These are phyloP conservation scores for Carex littledalei DNA, from an alignment of 176 grass and related monocot genomes.

Conservation along the genomic window DNA sequence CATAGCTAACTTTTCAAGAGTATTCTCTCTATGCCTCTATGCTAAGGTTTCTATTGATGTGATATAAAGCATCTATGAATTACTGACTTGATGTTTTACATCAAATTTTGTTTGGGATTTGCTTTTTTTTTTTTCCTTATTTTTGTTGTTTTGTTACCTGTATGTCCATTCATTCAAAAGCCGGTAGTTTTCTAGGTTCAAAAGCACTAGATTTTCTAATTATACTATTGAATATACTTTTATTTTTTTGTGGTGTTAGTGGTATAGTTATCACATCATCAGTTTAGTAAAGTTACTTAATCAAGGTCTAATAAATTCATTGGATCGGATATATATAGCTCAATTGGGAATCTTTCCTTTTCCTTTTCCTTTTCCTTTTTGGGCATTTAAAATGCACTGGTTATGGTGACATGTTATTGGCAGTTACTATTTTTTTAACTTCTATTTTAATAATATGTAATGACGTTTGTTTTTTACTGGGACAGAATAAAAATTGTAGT, in stretches of 20 bases:
- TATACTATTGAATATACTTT: not conserved
- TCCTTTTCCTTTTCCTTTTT: not conserved
- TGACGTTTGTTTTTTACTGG: not conserved
- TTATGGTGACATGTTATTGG: not conserved
- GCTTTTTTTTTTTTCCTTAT: constrained; percentile 12
- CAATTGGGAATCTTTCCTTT: not conserved
- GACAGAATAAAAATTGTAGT: not conserved
- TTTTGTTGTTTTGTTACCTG: not conserved
- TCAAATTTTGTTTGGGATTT: constrained; percentile 9
- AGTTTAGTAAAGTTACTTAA: not conserved
- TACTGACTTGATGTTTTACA: constrained; percentile 17
- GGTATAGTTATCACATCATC: constrained; percentile 16
- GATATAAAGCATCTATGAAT: constrained; percentile 12
- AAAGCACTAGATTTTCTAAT: constrained; percentile 10
- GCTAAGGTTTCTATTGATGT: not conserved
- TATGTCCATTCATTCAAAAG: constrained; percentile 5
- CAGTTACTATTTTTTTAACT: not conserved
- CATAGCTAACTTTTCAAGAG: not conserved
- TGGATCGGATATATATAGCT: not conserved
- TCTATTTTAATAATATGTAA: constrained; percentile 1
- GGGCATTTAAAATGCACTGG: not conserved
- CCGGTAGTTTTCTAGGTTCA: not conserved
- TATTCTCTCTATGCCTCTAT: not conserved
- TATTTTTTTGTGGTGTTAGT: constrained; percentile 10
- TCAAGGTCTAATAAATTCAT: not conserved